Evolutionary conservation across 768 basidiomycete species (phyloP), one percentile per base, ranked within the genome.

Genomic region (Tylopilus subfusipes): DNA sequence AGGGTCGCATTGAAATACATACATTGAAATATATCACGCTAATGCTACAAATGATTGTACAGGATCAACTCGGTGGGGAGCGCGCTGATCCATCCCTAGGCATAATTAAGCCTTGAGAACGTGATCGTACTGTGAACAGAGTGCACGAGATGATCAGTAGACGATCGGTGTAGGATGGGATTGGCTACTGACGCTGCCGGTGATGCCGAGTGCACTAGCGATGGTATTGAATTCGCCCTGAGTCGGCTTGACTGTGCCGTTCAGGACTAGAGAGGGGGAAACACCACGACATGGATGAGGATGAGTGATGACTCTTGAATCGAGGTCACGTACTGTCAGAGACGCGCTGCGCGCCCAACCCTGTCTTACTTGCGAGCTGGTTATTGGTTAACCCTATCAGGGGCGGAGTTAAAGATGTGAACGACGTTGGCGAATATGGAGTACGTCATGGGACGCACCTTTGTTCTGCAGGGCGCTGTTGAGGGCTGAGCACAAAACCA

Each of bases 401-500:
- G 10, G 10, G 12, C 25, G 3, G 31, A 42, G 10, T 29, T 45
- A 45, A 19, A 22, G 45, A 38, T 31, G 18, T 6, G 36, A 27
- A 19, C 2, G 5, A n/a, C n/a, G n/a, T n/a, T 16, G 19, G 16
- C 9, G 40, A 30, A 18, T n/a, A 43, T 12, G n/a, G 30, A 25
- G 12, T 34, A 3, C 13, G 33, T n/a, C n/a, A 36, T 2, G 34
- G 16, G 29, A 19, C 55, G n/a, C 53, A 86, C 86, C 81, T 57
- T 76, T 72, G 61, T 64, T 72, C 2, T 61, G 48, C 72, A 81
- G 75, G 13, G 84, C 85, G 27, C 71, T 71, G 58, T 73, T 73
- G 61, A 89, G 73, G 44, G 84, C 85, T 60, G 76, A 60, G 70
- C 87, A 88, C 65, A 76, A 78, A 11, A 51, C 8, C 42, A 79